Evolutionary conservation across 345 rosid genomes (phyloP), one percentile per base, ranked within the genome.

Genomic region (Salix koriyanagi): DNA sequence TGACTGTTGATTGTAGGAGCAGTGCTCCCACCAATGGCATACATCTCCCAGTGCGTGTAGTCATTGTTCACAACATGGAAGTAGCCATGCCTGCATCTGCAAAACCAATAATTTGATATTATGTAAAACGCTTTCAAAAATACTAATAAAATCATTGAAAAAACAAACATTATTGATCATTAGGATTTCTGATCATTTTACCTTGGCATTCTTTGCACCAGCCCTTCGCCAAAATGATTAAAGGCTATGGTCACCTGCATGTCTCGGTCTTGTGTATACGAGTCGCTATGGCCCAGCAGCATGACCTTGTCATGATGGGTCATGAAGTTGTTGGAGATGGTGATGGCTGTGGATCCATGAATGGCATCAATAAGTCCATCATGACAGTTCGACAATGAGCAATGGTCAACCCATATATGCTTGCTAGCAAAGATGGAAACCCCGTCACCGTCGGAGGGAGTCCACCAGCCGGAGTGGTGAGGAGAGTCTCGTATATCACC

Each of bases 21-120:
- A 60, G 76, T 77, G 73, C 83, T 80, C 42, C 83, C 83, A 9
- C 83, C 79, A n/a, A 80, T 80, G 28, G 79, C 83, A 37, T 80
- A 76, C 79, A 80, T 75, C 46, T 80, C 83, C 83, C 83, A 80
- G 13, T 80, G 79, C 12, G 79, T 80, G n/a, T 80, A 80, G 73
- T 80, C 83, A 67, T 80, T 80, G 76, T 80, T 80, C 73, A 76
- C 79, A 76, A 80, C 83, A 73, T 80, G 83, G 30, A 80, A 76
- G 48, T 80, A 80, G 16, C 83, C 83, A 34, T 71, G 76, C 60
- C 83, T 80, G 19, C 83, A 80, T 68, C 81, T 78, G 81, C 76
- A 71, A 46, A 36, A 37, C 0, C 50, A 13, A 13, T 0, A 46
- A 46, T 46, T 46, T 46, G 16, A 14, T 46, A 46, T 2, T 0